Base-by-base conservation (phyloP, 768 basidiomycete species). In the Leccinum fibrillosum region DNA sequence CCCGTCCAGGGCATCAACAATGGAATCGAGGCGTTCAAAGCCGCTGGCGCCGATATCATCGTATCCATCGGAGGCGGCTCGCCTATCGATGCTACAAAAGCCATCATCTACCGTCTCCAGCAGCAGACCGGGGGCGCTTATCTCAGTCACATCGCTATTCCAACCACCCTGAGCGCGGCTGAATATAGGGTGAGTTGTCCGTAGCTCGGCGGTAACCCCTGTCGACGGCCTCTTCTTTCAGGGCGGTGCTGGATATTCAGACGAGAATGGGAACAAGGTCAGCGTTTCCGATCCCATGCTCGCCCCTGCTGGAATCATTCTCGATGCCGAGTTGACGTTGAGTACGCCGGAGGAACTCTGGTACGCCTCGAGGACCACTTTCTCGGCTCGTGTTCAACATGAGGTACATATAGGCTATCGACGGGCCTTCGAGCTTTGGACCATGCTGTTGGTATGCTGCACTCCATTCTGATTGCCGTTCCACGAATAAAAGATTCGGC, bases 41-140 rank as follows among this genome's bases (percentile, higher is more conserved):
- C 83, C 10, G 72, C 78, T 23, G 77, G 77, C 11, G 87, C 87
- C 58, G 85, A 91, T 66, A 77, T 86, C 21, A 82, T 92, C 62
- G 80, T 93, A 39, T 76, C 88, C 26, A 78, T 92, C 45, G 91
- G 91, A 2, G 90, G 91, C 23, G 91, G 90, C 51, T 91, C 89
- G 1, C 89, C 90, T 12, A 77, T 92, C 57, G 91, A 92, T 68
- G 89, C 86, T 2, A 75, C 87, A 21, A 92, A 93, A 68, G 85
- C 84, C 0, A 86, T 92, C 28, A 68, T 87, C 8, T 86, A 84
- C 68, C 78, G 82, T 52, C 73, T 85, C 32, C 83, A 88, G 62
- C 72, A 85, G 58, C 82, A 85, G 59, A 71, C 63, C 3, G 84
- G 82, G 2, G 82, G 80, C 1, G 72, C 73, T 5, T 84, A 79